Conservation (phyloP, 768 basidiomycete species). For the Sporobolomyces roseus region DNA sequence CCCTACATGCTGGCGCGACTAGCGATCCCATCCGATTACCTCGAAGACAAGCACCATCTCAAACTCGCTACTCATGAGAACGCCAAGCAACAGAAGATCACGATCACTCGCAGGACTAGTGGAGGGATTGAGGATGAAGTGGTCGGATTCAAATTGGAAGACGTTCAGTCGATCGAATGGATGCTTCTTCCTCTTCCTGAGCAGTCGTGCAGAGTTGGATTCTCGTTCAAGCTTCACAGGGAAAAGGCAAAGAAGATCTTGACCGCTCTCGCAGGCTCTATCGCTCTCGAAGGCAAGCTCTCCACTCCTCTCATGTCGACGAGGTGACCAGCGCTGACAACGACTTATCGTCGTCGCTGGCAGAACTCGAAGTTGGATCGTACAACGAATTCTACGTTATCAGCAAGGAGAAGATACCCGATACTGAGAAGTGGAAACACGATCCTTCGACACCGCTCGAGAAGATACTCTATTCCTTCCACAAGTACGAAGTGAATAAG, state of each 20-base stretch:
- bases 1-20: conserved; percentile 1
- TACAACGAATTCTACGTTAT: background rate
- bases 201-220: too few relatives aligned
- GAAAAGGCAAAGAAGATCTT: too few relatives aligned
- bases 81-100: background rate
- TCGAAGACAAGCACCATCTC: background rate
- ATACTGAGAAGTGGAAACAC: background rate
- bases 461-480: background rate
- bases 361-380: background rate
- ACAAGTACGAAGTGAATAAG: background rate
- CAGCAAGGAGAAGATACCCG: background rate
- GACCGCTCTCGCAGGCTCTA: too few relatives aligned
- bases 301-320: too few relatives aligned
- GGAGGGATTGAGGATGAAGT: background rate
- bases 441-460: background rate
- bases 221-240: too few relatives aligned
- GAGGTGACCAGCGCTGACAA: background rate
- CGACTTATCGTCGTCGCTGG: background rate
- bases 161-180: background rate
- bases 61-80: background rate
- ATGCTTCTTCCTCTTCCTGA: background rate
- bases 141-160: background rate
- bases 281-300: background rate
- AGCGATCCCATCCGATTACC: background rate
- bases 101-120: background rate